phyloP scores from a whole-genome alignment of 768 basidiomycete species.

The Hypholoma fasciculare region DNA sequence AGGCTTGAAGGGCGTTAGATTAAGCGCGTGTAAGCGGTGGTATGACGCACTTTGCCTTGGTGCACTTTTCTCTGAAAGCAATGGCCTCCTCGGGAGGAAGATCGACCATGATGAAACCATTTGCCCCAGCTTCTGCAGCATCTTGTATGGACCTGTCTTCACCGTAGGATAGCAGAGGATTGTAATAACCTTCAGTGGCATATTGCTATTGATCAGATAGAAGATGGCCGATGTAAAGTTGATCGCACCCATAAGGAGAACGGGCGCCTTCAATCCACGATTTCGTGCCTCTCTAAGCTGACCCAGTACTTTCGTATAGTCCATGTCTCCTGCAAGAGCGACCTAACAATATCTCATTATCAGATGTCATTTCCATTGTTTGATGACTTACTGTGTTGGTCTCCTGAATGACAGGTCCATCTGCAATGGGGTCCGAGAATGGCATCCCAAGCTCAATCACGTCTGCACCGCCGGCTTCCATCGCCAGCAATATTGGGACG shows the following conservation, averaged over 20 bases:
- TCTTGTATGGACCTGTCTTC: constrained; percentile 94
- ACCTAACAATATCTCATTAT: constrained; percentile 46
- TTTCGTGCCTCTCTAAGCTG: constrained; percentile 76
- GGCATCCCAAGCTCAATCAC: constrained; percentile 95
- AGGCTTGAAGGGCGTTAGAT: constrained; percentile 47
- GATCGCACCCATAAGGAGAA: constrained; percentile 88
- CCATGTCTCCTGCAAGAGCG: constrained; percentile 78
- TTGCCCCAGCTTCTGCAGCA: constrained; percentile 87
- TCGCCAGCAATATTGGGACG: constrained; percentile 83
- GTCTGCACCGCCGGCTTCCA: constrained; percentile 93
- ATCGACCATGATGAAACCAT: constrained; percentile 97
- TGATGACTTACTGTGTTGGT: constrained; percentile 79
- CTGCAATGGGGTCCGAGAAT: constrained; percentile 95
- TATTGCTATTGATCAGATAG: constrained; percentile 6
- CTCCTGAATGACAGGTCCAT: constrained; percentile 92
- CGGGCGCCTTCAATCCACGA: constrained; percentile 82
- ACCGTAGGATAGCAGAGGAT: constrained; percentile 92
- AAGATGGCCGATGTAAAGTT: not conserved
- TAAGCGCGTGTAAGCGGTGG: not conserved
- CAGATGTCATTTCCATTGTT: constrained; percentile 9
- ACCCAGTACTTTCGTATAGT: constrained; percentile 73
- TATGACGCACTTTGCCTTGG: constrained; percentile 65
- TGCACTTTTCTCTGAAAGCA: constrained; percentile 86
- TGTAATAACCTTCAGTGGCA: constrained; percentile 81
- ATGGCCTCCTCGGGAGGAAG: constrained; percentile 97